Percentiles rank a stretch among this genome's conserved stretches.
Conservation (phyloP, 2,329 filamentous ascomycete genomes). For the Ophiocordyceps sinensis region DNA sequence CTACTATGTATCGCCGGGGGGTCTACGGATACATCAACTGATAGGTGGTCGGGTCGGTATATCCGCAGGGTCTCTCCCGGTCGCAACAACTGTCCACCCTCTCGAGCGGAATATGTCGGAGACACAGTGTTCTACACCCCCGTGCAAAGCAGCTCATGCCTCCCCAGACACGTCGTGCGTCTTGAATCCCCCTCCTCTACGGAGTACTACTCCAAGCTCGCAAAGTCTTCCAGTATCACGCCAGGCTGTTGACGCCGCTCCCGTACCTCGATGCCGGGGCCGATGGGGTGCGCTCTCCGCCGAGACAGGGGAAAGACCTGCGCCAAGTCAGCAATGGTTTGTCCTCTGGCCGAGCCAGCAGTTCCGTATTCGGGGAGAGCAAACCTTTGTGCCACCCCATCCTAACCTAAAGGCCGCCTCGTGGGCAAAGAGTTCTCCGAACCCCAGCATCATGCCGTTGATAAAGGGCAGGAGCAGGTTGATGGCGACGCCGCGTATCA, state of each 20-base stretch:
- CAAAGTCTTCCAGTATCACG: constrained; percentile 48
- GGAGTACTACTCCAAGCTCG: constrained; percentile 49
- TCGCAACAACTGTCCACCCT: too few relatives aligned
- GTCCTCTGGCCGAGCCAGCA: not conserved
- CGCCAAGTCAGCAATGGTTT: constrained; percentile 2
- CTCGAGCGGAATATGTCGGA: too few relatives aligned
- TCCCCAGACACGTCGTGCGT: not conserved
- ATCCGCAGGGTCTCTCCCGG: too few relatives aligned
- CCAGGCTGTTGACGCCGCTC: constrained; percentile 46
- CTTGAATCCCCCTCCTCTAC: not conserved
- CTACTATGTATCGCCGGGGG: too few relatives aligned
- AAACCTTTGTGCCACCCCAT: constrained; percentile 87
- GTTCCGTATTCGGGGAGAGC: constrained; percentile 8
- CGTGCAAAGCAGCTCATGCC: constrained; percentile 4
- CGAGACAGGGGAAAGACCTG: constrained; percentile 45
- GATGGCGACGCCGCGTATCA: constrained; percentile 81
- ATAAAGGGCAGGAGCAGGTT: constrained; percentile 92
- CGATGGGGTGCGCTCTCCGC: constrained; percentile 51
- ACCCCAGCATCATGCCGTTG: constrained; percentile 96
- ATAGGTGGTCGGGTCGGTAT: too few relatives aligned
- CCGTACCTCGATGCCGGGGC: constrained; percentile 70
- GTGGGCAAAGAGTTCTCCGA: constrained; percentile 92
- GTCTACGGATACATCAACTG: too few relatives aligned
- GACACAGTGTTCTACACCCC: not conserved
- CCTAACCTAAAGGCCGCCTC: constrained; percentile 87